Conservation (phyloP, 306 rosid genomes). For the Trifolium dubium region DNA sequence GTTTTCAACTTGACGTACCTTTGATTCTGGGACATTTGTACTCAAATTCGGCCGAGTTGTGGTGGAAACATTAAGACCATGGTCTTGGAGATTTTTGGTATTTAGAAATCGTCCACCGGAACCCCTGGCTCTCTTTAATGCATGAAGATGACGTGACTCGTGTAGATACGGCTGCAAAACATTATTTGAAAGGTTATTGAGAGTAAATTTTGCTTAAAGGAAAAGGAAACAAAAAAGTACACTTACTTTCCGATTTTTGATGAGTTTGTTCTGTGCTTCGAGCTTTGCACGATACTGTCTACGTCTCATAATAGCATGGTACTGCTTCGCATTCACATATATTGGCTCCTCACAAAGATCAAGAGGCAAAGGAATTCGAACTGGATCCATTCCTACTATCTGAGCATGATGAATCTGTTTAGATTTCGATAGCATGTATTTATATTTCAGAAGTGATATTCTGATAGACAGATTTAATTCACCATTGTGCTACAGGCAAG, state of each 20-base stretch:
- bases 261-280: constrained; percentile 70
- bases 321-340: constrained; percentile 89
- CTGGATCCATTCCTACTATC: constrained; percentile 54
- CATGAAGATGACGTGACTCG: constrained; percentile 77
- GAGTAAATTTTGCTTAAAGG: not conserved
- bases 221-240: not conserved
- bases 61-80: constrained; percentile 35
- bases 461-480: constrained; percentile 26
- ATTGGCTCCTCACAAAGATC: constrained; percentile 65
- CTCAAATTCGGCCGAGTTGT: constrained; percentile 38
- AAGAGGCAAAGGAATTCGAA: constrained; percentile 63
- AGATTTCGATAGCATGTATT: constrained; percentile 28
- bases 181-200: not conserved
- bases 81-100: constrained; percentile 50
- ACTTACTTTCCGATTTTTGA: constrained; percentile 72
- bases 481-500: constrained; percentile 20
- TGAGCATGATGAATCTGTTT: constrained; percentile 52
- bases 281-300: constrained; percentile 84
- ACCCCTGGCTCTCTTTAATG: constrained; percentile 77
- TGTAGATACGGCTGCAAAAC: constrained; percentile 77
- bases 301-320: constrained; percentile 89
- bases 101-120: constrained; percentile 79
- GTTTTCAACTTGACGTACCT: constrained; percentile 45
- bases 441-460: constrained; percentile 28
- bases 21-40: constrained; percentile 39